These are phyloP conservation scores for Pythium aquatile DNA, from an alignment of 352 stramenopile genomes.

Conservation along the genomic window DNA sequence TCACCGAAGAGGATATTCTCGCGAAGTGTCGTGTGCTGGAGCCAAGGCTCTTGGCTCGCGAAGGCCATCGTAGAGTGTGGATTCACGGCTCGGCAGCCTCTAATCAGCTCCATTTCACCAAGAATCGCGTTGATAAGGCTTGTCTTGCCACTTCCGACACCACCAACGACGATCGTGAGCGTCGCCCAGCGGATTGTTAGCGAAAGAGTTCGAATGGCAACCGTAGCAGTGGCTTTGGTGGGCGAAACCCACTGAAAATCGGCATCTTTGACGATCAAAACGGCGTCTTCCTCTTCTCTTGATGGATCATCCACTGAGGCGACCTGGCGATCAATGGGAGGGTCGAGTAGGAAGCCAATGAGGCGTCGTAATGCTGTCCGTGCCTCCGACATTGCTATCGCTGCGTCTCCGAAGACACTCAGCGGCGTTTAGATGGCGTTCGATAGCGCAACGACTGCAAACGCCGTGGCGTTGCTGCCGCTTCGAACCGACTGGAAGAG, in stretches of 20 bases:
- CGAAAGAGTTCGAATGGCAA: not conserved
- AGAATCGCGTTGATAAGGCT: slow-evolving; percentile 51
- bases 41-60: slow-evolving; percentile 90
- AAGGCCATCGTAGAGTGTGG: slow-evolving; percentile 52
- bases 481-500: not conserved
- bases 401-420: slow-evolving; percentile 42
- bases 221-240: not conserved
- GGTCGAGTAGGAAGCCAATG: slow-evolving; percentile 38
- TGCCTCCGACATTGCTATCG: slow-evolving; percentile 40
- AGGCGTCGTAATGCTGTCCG: slow-evolving; percentile 39
- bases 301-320: not conserved
- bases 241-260: not conserved
- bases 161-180: slow-evolving; percentile 54
- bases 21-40: slow-evolving; percentile 85
- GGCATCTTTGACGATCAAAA: slow-evolving; percentile 23
- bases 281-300: not conserved
- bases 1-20: slow-evolving; percentile 91
- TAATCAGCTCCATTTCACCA: slow-evolving; percentile 38
- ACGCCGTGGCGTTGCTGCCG: slow-evolving; percentile 45
- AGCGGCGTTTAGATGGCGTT: slow-evolving; percentile 53
- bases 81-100: slow-evolving; percentile 22
- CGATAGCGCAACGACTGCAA: slow-evolving; percentile 92
- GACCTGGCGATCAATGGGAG: not conserved
- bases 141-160: slow-evolving; percentile 50
- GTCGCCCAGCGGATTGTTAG: not conserved